Percentiles rank a stretch among this genome's conserved stretches.
These are phyloP conservation scores for Podaxis sp. DNA, from an alignment of 768 basidiomycete species.

Conservation along the genomic window DNA sequence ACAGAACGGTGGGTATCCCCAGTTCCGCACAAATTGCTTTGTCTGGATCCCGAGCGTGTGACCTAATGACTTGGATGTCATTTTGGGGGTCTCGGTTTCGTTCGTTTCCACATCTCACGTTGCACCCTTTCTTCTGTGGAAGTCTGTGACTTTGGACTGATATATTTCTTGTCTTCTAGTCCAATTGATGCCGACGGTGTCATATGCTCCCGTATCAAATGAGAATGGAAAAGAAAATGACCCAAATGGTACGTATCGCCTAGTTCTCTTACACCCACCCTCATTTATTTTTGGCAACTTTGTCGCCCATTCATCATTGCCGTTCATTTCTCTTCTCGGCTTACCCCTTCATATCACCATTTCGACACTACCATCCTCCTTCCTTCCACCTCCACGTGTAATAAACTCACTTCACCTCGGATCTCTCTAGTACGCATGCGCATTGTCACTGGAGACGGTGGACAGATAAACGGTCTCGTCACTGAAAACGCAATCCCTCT, in stretches of 20 bases:
- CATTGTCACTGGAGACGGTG: slow-evolving; percentile 16
- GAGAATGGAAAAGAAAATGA: slow-evolving; percentile 27
- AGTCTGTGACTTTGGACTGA: slow-evolving; percentile 8
- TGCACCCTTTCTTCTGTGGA: slow-evolving; percentile 11
- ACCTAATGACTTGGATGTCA: not conserved
- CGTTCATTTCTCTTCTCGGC: not conserved
- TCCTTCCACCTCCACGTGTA: slow-evolving; percentile 6
- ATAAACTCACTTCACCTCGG: slow-evolving; percentile 2
- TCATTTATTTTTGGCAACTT: slow-evolving; percentile 12
- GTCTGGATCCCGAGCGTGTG: slow-evolving; percentile 6
- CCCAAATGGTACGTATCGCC: slow-evolving; percentile 2
- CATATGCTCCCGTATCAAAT: slow-evolving; percentile 35
- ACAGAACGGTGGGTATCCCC: slow-evolving; percentile 53
- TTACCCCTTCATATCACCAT: slow-evolving; percentile 9
- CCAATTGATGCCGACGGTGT: slow-evolving; percentile 44
- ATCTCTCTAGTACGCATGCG: slow-evolving; percentile 14
- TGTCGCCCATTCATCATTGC: slow-evolving; percentile 4
- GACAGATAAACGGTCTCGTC: slow-evolving; percentile 14
- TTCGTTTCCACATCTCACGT: slow-evolving; percentile 1
- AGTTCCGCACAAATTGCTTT: not conserved
- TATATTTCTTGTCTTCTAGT: slow-evolving; percentile 27
- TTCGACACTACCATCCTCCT: not conserved
- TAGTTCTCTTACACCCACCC: not conserved
- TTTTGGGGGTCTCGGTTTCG: not conserved
- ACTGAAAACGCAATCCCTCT: slow-evolving; percentile 24